A percentile compares a stretch with the other conserved stretches of the same genome.
Conservation (phyloP, 1,139 yeast species). For the Yamadazyma triangularis region DNA sequence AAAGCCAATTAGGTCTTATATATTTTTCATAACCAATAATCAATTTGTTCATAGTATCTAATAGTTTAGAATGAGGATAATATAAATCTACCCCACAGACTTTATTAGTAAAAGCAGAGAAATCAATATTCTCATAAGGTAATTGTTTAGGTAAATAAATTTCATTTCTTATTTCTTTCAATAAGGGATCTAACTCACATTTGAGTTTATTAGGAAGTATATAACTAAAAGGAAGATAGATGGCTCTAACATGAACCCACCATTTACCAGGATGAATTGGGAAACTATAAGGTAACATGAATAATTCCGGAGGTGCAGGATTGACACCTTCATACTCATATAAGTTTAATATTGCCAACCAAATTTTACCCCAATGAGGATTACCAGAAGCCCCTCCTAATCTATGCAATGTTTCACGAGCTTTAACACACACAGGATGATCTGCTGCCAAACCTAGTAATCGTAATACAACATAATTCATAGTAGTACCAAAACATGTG, state of each 20-base stretch:
- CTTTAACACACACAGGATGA: conserved; percentile 78
- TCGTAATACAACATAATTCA: conserved; percentile 77
- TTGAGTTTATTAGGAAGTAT: conserved; percentile 53
- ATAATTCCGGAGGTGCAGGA: conserved; percentile 96
- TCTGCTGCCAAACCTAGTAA: conserved; percentile 67
- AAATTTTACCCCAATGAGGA: conserved; percentile 98
- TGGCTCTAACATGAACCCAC: conserved; percentile 99
- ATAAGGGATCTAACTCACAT: conserved; percentile 61
- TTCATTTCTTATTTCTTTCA: conserved; percentile 66
- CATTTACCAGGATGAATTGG: conserved; percentile 94
- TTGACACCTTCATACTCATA: conserved; percentile 97
- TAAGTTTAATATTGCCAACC: conserved; percentile 75
- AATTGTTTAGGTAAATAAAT: conserved; percentile 50
- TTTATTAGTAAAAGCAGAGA: conserved; percentile 65
- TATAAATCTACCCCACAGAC: conserved; percentile 92
- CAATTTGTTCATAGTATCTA: conserved; percentile 59
- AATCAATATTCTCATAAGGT: conserved; percentile 66
- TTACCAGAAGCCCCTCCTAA: conserved; percentile 87
- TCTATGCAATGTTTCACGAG: conserved; percentile 62
- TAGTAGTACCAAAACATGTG: conserved; percentile 90
- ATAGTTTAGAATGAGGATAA: conserved; percentile 77
- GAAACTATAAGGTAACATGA: conserved; percentile 75
- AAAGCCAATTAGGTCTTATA: conserved; percentile 68
- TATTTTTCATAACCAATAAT: conserved; percentile 64
- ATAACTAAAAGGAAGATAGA: conserved; percentile 85